Base-by-base conservation (phyloP, 257 asterid genomes). In the Solanum corneliomulleri region DNA sequence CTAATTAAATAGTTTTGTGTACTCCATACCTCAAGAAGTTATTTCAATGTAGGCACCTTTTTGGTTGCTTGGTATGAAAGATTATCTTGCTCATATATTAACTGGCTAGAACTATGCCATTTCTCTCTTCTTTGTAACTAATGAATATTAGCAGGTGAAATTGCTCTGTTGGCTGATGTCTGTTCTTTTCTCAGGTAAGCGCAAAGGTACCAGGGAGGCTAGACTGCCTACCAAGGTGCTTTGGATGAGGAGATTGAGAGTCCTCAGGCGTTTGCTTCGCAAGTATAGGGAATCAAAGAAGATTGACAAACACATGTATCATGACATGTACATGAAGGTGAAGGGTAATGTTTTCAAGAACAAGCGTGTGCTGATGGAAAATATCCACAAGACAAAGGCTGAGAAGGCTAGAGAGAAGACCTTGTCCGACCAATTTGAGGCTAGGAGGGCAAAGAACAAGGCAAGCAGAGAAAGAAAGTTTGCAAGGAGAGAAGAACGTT, bases 321-420 rank as follows among this genome's bases (percentile, higher is more conserved):
- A 80, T 49, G 85, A 80, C 68, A 80, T 80, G 85, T 80, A 80
- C 69, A 80, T 80, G 85, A 80, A 49, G 85, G 85, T 80, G 2
- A 80, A 80, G 69, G 85, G 85, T 80, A 80, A 80, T 80, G 85
- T 80, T 31, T 80, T 80, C 44, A 80, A 80, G 85, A 80, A 80
- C 68, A 80, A 80, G 85, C 85, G 85, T 80, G 85, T 80, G 44
- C 85, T 80, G 85, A 80, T 80, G 85, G 85, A 80, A 80, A 80
- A 49, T 49, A 80, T 80, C 45, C 85, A 80, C 27, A 80, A 80
- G 39, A 80, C 68, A 5, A 80, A 80, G 85, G 85, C 85, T 49
- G 85, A 80, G 39, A 80, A 80, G 85, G 85, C 85, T 18, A 80
- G 85, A 29, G 85, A 80, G 15, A 80, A 80, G 45, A 80, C 85